These are phyloP conservation scores for Sugiyamaella marilandica DNA, from an alignment of 805 yeast genomes.

Conservation along the genomic window DNA sequence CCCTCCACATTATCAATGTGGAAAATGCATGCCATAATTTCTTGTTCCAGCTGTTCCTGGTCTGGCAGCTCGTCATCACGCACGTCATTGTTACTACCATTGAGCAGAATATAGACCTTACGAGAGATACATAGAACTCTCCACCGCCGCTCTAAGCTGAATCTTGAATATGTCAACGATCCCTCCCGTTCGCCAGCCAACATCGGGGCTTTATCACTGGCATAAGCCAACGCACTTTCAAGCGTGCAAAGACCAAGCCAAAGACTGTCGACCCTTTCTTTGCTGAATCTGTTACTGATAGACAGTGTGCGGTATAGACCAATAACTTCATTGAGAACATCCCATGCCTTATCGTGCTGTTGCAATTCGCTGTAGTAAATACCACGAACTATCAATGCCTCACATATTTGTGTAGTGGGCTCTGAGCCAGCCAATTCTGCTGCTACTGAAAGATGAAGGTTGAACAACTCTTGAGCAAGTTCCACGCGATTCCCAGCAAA, in stretches of 20 bases:
- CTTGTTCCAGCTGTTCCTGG: constrained; percentile 1
- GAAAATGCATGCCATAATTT: constrained; percentile 1
- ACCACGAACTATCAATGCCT: background rate
- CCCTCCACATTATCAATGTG: constrained; percentile 11
- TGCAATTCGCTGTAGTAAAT: background rate
- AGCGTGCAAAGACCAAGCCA: background rate
- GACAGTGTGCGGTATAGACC: background rate
- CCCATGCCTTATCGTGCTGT: background rate
- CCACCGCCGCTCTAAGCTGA: background rate
- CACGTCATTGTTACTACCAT: background rate
- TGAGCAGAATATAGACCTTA: background rate
- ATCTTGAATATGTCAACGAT: background rate
- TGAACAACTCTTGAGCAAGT: background rate
- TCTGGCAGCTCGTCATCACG: background rate
- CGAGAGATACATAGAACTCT: background rate
- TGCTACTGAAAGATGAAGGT: background rate
- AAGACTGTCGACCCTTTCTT: background rate
- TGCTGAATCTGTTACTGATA: background rate
- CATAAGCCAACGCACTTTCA: background rate
- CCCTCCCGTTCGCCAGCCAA: background rate
- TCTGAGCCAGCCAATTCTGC: background rate
- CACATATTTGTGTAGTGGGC: background rate
- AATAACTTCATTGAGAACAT: background rate
- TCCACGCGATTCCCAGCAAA: background rate
- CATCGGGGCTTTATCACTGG: background rate